phyloP scores from a whole-genome alignment of 768 basidiomycete species.

The Suillus weaverae region DNA sequence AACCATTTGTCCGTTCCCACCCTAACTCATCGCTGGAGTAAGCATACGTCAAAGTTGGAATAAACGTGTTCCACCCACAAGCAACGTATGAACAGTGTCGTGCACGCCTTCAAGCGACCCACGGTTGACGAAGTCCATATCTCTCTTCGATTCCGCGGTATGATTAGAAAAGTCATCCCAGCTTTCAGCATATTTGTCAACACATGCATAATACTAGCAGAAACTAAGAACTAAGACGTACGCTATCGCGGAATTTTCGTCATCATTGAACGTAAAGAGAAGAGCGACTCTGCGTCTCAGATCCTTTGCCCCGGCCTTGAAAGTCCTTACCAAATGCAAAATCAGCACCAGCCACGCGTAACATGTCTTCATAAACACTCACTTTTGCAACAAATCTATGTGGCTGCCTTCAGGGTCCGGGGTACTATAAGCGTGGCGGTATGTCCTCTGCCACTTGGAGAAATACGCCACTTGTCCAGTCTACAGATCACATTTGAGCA shows the following conservation, averaged over 20 bases:
- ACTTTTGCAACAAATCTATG: constrained; percentile 17
- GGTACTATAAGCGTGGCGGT: constrained; percentile 17
- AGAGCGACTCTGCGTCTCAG: constrained; percentile 19
- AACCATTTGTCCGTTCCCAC: constrained; percentile 30
- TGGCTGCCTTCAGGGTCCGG: constrained; percentile 16
- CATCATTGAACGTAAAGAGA: constrained; percentile 21
- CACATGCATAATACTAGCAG: background rate
- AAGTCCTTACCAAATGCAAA: constrained; percentile 8
- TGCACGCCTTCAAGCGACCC: constrained; percentile 27
- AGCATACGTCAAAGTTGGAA: background rate
- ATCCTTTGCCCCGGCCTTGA: constrained; percentile 17
- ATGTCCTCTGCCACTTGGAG: constrained; percentile 21
- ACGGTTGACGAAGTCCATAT: constrained; percentile 8
- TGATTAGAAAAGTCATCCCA: constrained; percentile 33
- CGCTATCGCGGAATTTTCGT: constrained; percentile 14
- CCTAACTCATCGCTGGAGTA: constrained; percentile 12
- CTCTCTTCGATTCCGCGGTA: constrained; percentile 19
- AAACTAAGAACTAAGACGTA: constrained; percentile 1
- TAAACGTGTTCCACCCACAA: constrained; percentile 15
- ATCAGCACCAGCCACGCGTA: background rate
- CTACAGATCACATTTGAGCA: constrained; percentile 7
- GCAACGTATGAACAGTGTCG: constrained; percentile 17
- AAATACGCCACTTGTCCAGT: constrained; percentile 17
- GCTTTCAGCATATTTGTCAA: constrained; percentile 13
- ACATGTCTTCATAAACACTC: background rate